Base-by-base conservation (phyloP, 805 yeast species). In the Saccharomycopsis fibuligera region DNA sequence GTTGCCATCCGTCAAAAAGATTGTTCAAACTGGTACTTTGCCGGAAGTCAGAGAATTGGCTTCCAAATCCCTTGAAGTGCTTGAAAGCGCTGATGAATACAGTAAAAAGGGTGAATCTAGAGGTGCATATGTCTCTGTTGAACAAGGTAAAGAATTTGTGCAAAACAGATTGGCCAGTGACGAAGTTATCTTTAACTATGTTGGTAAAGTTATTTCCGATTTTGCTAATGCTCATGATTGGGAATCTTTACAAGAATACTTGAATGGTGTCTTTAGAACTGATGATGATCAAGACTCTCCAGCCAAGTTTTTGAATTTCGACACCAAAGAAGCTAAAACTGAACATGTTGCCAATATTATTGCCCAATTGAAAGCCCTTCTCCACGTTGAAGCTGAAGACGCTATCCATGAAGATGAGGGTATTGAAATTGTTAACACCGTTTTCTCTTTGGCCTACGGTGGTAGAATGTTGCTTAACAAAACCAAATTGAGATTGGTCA, bases 21-120 rank as follows among this genome's bases (percentile, higher is more conserved):
- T 93, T 37, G 81, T 84, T 44, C 78, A 86, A 49, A 86, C 90
- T 46, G 98, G 98, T 37, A 83, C 97, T 8, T 73, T 87, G 63
- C 98, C 98, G 37, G 99, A 91, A 67, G 98, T 93, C 45, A 83
- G 99, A 75, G 93, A 83, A 58, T 73, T 93, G 59, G 98, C 97
- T 35, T 74, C 73, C 35, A 91, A 89, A 67, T 98, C 99, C 1
- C 72, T 86, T 51, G 62, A 69, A 6, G 98, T 91, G 37, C 73
- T 93, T 62, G 76, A 79, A 60, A 91, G 83, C 52, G 97, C 96
- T 56, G 85, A 84, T 54, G 73, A 52, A 23, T 52, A 33, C 47
- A 46, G 68, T 52, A 82, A 78, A 59, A 86, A 79, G 58, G 88
- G 88, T 49, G 76, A 77, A 58, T 83, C 82, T 69, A 86, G 81